Evolutionary conservation across 805 yeast genomes (phyloP), one percentile per base, ranked within the genome.

Genomic region (Cyberlindnera maclurae): DNA sequence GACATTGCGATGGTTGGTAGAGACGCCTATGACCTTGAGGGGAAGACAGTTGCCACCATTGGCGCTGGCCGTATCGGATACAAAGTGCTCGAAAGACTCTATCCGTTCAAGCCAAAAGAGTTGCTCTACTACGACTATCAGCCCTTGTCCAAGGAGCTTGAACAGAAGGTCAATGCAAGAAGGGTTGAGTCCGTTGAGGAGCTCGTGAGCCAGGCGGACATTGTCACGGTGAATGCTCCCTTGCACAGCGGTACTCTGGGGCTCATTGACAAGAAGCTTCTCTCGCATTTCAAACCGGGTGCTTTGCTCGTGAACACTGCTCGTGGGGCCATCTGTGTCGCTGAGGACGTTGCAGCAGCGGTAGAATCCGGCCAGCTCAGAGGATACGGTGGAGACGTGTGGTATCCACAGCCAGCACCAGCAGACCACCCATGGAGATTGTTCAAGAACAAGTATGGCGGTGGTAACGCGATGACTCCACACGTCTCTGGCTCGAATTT

Each of bases 401-500:
- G 90, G 87, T 72, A 54, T 66, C 81, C 80, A n/a, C 94, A 83
- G 62, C 94, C 94, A 31, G 84, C 90, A 20, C 87, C 88, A 46
- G 64, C 66, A 39, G 71, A 70, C 58, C 88, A 82, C 55, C 88
- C 88, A 48, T 83, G 93, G 93, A 71, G 87, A 68, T 39, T 67
- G 10, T 73, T 82, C 77, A 56, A 64, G 35, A 80, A 81, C 72
- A 65, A 72, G 53, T 73, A 68, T 48, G 82, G 81, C 42, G 83
- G 75, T 28, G 90, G 90, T 48, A 83, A 84, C 52, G 90, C 89
- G 38, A 82, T 83, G 90, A 80, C 87, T 37, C 88, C 89, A 15
- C 93, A 82, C 57, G 74, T 78, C 50, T 77, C 85, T 38, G 93
- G 94, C 45, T 78, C 90, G 18, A 77, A 86, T 31, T 65, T 83